Evolutionary conservation across 148 eudicot species (phyloP).

Genomic region (Fallopia convolvulus): DNA sequence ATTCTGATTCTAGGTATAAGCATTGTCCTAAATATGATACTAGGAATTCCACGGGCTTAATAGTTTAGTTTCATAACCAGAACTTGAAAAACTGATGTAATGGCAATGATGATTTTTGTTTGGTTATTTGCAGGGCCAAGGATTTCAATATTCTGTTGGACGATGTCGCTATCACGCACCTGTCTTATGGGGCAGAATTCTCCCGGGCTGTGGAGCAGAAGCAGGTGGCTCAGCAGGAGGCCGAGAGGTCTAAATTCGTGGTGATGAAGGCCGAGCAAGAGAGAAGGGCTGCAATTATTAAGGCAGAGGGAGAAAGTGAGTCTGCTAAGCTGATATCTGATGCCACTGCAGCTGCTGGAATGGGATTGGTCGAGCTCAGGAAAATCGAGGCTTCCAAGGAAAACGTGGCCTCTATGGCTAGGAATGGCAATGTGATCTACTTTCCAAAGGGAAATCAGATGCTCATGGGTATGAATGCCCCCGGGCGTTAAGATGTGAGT

Average conservation of each 20-base stretch:
- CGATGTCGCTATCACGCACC: constrained; percentile 78
- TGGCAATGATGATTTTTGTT: background rate
- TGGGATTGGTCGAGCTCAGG: constrained; percentile 90
- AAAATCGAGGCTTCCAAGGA: constrained; percentile 97
- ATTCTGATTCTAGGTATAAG: background rate
- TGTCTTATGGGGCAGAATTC: constrained; percentile 88
- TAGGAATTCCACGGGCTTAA: background rate
- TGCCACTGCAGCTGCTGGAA: constrained; percentile 78
- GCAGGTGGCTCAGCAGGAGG: constrained; percentile 99
- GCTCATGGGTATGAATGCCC: constrained; percentile 52
- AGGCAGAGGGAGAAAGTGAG: constrained; percentile 99
- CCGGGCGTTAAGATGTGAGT: constrained; percentile 34
- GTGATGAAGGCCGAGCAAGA: constrained; percentile 96
- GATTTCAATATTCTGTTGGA: constrained; percentile 85
- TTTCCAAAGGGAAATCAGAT: constrained; percentile 53
- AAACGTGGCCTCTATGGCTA: constrained; percentile 55
- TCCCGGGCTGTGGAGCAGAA: constrained; percentile 97
- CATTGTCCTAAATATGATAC: background rate
- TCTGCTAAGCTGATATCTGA: constrained; percentile 92
- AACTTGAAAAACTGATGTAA: background rate
- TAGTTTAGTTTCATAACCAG: background rate
- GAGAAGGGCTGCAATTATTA: constrained; percentile 82
- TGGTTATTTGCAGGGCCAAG: constrained; percentile 38
- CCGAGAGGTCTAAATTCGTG: constrained; percentile 92
- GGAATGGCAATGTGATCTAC: constrained; percentile 57